Evolutionary conservation across 2,329 filamentous ascomycete genomes (phyloP).

Genomic region (Trichoderma atroviride): DNA sequence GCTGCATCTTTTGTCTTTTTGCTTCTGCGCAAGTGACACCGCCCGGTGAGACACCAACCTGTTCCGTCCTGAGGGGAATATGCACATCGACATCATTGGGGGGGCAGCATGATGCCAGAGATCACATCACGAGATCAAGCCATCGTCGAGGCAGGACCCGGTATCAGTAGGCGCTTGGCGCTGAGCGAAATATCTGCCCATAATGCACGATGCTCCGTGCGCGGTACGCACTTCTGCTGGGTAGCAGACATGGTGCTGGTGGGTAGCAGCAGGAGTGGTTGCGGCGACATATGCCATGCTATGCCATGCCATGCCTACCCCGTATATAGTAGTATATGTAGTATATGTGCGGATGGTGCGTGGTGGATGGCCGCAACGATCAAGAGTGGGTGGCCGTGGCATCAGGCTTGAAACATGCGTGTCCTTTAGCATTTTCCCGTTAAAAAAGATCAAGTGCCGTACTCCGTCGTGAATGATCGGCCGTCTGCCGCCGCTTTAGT

Average conservation of each 20-base stretch:
- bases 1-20: background rate
- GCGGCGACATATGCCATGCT: background rate
- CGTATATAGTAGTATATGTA: background rate
- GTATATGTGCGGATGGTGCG: background rate
- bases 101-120: conserved; percentile 5
- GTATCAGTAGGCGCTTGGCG: conserved; percentile 26
- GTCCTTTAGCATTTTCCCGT: background rate
- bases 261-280: conserved; percentile 13
- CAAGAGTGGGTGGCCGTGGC: conserved; percentile 17
- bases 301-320: background rate
- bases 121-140: conserved; percentile 23
- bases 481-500: conserved; percentile 3
- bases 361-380: background rate
- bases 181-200: conserved; percentile 23
- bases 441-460: background rate
- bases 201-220: conserved; percentile 5
- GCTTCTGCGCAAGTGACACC: conserved; percentile 8
- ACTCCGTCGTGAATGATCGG: conserved; percentile 1
- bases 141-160: conserved; percentile 18
- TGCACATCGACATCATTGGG: conserved; percentile 22
- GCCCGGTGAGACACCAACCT: background rate
- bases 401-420: background rate
- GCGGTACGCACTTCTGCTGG: background rate
- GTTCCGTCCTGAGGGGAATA: conserved; percentile 4
- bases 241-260: background rate